Conservation (phyloP, 2,329 filamentous ascomycete genomes). For the Elsinoe australis region DNA sequence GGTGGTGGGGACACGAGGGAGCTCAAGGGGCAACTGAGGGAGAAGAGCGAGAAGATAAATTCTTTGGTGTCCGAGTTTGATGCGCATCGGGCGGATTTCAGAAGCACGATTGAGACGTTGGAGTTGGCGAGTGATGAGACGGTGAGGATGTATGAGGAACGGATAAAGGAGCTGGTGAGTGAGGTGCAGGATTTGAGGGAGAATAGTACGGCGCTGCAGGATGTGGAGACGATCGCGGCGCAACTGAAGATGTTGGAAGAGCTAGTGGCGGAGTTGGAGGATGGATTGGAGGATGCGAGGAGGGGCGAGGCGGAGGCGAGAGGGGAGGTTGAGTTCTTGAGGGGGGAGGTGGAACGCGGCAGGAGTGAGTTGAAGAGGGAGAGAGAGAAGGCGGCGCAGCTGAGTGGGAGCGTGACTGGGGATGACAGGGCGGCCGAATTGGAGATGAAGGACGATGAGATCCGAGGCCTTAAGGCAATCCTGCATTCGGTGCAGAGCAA, state of each 20-base stretch:
- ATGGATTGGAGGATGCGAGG: slow-evolving; percentile 89
- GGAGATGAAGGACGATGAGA: slow-evolving; percentile 94
- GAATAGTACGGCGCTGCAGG: slow-evolving; percentile 71
- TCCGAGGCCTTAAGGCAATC: slow-evolving; percentile 91
- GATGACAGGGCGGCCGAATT: slow-evolving; percentile 50
- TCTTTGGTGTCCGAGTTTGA: slow-evolving; percentile 93
- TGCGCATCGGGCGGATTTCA: slow-evolving; percentile 86
- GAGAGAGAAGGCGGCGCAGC: slow-evolving; percentile 65
- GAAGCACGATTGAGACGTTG: slow-evolving; percentile 91
- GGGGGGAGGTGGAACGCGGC: slow-evolving; percentile 89
- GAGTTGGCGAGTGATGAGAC: slow-evolving; percentile 95
- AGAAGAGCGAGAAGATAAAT: slow-evolving; percentile 95
- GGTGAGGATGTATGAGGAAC: slow-evolving; percentile 88
- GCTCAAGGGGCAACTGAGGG: slow-evolving; percentile 71
- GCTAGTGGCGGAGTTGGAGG: slow-evolving; percentile 90
- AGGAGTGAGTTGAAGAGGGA: slow-evolving; percentile 81
- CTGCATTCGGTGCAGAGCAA: slow-evolving; percentile 66
- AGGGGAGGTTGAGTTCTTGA: slow-evolving; percentile 89
- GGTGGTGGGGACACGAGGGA: slow-evolving; percentile 68
- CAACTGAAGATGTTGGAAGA: slow-evolving; percentile 95
- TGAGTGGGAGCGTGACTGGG: slow-evolving; percentile 45
- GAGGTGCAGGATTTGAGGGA: slow-evolving; percentile 68
- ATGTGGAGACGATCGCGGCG: slow-evolving; percentile 82
- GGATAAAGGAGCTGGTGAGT: slow-evolving; percentile 75
- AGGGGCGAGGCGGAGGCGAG: slow-evolving; percentile 91